phyloP scores from a whole-genome alignment of 2,329 filamentous ascomycete genomes.

The Aspergillus japonicus region DNA sequence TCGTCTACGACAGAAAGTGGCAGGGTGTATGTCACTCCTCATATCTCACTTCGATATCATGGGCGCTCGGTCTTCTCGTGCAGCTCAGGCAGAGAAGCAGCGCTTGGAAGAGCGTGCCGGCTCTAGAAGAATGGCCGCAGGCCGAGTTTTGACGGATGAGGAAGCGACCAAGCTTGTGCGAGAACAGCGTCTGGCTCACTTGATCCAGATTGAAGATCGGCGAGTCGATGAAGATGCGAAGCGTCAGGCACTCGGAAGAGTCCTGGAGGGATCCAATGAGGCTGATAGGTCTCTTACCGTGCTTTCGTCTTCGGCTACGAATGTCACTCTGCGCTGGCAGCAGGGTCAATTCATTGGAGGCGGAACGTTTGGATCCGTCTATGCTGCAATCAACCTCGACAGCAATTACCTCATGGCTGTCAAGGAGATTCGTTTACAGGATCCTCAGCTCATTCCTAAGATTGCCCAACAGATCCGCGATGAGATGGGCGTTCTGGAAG shows the following conservation, averaged over 20 bases:
- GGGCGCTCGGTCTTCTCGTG: constrained; percentile 88
- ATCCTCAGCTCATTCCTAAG: constrained; percentile 91
- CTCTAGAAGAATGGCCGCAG: constrained; percentile 74
- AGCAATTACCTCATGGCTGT: constrained; percentile 96
- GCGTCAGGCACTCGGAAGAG: constrained; percentile 81
- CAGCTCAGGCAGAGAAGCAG: constrained; percentile 90
- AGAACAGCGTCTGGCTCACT: constrained; percentile 69
- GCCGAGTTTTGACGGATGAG: constrained; percentile 73
- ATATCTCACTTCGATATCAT: constrained; percentile 99
- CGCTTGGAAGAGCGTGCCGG: constrained; percentile 77
- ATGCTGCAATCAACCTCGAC: constrained; percentile 95
- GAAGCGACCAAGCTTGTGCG: constrained; percentile 74
- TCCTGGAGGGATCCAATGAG: constrained; percentile 92
- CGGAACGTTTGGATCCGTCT: constrained; percentile 95
- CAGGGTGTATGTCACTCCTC: constrained; percentile 93
- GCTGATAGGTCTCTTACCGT: constrained; percentile 93
- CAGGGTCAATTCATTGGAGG: constrained; percentile 98
- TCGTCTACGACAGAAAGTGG: constrained; percentile 79
- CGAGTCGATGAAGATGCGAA: constrained; percentile 79
- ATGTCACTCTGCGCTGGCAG: constrained; percentile 95
- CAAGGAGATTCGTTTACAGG: constrained; percentile 95
- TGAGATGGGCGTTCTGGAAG: constrained; percentile 94
- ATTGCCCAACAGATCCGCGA: constrained; percentile 93
- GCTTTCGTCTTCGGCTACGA: constrained; percentile 89
- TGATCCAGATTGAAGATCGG: constrained; percentile 73